phyloP scores from a whole-genome alignment of 2,329 filamentous ascomycete genomes.

The Gyromitra esculenta region DNA sequence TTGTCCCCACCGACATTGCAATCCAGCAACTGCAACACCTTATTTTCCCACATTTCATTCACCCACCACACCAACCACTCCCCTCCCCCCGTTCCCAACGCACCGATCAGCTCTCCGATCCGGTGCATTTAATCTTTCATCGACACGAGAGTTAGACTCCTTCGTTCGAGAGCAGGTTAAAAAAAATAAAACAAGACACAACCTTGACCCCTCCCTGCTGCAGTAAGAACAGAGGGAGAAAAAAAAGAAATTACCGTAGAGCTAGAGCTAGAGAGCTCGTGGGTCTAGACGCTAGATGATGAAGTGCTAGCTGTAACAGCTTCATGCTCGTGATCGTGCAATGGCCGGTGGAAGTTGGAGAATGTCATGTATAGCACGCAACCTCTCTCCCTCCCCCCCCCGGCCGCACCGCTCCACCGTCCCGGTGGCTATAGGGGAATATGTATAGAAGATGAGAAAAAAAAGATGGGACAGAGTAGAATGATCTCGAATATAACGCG shows the following conservation, averaged over 20 bases:
- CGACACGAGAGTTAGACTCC: conserved; percentile 5
- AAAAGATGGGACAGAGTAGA: conserved; percentile 8
- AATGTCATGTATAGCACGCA: neutral
- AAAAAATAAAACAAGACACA: conserved; percentile 7
- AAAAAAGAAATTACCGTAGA: neutral
- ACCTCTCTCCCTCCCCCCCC: neutral
- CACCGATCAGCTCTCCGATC: conserved; percentile 46
- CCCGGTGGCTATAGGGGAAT: conserved; percentile 1
- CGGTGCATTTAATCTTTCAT: conserved; percentile 44
- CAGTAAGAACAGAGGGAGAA: neutral
- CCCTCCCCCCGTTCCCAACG: neutral
- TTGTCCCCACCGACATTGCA: conserved; percentile 30
- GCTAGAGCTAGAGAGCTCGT: conserved; percentile 11
- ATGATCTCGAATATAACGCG: neutral
- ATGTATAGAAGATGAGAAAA: neutral
- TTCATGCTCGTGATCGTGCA: conserved; percentile 44
- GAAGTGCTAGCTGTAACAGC: neutral
- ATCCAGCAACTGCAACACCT: neutral
- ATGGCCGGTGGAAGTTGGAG: neutral
- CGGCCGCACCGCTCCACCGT: conserved; percentile 32
- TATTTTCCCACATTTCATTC: neutral
- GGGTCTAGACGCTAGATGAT: conserved; percentile 14
- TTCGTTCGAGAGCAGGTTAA: neutral
- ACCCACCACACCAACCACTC: neutral
- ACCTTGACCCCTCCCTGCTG: conserved; percentile 9